Conservation (phyloP, 495 filamentous ascomycete genomes). For the Oidiodendron maius region DNA sequence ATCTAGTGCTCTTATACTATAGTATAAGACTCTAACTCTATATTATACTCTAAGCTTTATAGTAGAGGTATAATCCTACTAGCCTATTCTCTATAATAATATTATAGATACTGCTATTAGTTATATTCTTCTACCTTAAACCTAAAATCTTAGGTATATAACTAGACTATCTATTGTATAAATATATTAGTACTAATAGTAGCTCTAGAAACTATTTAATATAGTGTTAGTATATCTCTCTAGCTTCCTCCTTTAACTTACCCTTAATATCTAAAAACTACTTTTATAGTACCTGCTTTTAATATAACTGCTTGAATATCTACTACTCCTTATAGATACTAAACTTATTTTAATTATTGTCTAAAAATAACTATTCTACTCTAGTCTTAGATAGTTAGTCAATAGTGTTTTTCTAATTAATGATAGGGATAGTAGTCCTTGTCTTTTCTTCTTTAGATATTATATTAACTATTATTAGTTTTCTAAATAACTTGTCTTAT, state of each 20-base stretch:
- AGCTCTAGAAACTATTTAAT: slow-evolving; percentile 18
- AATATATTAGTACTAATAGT: slow-evolving; percentile 22
- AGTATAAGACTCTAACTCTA: too few species aligned
- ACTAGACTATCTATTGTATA: slow-evolving; percentile 20
- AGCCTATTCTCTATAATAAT: slow-evolving; percentile 9
- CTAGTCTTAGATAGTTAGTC: slow-evolving; percentile 2
- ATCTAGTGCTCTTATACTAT: too few species aligned
- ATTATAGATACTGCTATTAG: slow-evolving; percentile 8
- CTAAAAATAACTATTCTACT: slow-evolving; percentile 4
- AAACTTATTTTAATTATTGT: slow-evolving; percentile 2
- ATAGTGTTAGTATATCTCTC: background rate
- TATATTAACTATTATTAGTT: slow-evolving; percentile 7
- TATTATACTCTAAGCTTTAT: too few species aligned
- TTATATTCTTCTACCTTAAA: slow-evolving; percentile 22
- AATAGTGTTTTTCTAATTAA: slow-evolving; percentile 1
- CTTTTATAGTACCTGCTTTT: background rate
- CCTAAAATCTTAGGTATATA: slow-evolving; percentile 25
- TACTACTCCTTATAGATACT: background rate
- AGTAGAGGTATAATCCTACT: slow-evolving; percentile 5
- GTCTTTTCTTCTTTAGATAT: background rate
- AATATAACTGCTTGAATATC: slow-evolving; percentile 3
- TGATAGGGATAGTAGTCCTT: background rate
- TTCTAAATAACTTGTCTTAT: slow-evolving; percentile 1
- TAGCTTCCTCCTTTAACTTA: background rate
- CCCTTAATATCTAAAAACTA: slow-evolving; percentile 1